Evolutionary conservation across 805 yeast genomes (phyloP).

Genomic region (Candida sanyiensis): DNA sequence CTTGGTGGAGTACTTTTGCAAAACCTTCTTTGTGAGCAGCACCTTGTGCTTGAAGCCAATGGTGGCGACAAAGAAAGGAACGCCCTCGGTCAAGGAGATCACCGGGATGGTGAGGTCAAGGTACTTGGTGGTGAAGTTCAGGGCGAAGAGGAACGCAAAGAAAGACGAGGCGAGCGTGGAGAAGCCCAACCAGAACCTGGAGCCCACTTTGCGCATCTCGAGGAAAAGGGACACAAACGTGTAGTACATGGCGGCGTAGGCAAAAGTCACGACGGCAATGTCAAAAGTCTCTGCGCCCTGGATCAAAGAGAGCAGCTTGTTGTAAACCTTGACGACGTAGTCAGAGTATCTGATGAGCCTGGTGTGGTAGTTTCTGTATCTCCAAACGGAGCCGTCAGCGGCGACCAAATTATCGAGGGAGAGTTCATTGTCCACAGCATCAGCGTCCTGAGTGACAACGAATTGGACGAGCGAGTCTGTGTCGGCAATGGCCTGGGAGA

Average conservation of each 20-base stretch:
- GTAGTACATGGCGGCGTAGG: slow-evolving; percentile 84
- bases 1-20: slow-evolving; percentile 26
- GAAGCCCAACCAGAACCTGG: slow-evolving; percentile 82
- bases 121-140: slow-evolving; percentile 51
- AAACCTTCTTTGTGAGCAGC: slow-evolving; percentile 57
- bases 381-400: slow-evolving; percentile 51
- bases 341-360: slow-evolving; percentile 53
- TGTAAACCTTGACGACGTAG: slow-evolving; percentile 36
- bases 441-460: slow-evolving; percentile 27
- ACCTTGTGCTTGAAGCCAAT: slow-evolving; percentile 89
- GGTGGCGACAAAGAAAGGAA: slow-evolving; percentile 88
- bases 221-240: slow-evolving; percentile 69
- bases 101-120: slow-evolving; percentile 61
- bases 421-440: slow-evolving; percentile 10
- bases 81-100: slow-evolving; percentile 76
- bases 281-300: slow-evolving; percentile 82
- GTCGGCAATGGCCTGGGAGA: slow-evolving; percentile 35
- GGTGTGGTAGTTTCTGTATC: slow-evolving; percentile 47
- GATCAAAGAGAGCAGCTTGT: slow-evolving; percentile 40
- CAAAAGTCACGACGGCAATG: slow-evolving; percentile 68
- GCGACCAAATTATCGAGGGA: slow-evolving; percentile 17
- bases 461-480: slow-evolving; percentile 40
- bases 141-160: slow-evolving; percentile 78
- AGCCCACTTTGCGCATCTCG: slow-evolving; percentile 73
- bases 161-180: slow-evolving; percentile 73